Conservation (phyloP, 75 land plant species). For the Ceratopteris richardii region DNA sequence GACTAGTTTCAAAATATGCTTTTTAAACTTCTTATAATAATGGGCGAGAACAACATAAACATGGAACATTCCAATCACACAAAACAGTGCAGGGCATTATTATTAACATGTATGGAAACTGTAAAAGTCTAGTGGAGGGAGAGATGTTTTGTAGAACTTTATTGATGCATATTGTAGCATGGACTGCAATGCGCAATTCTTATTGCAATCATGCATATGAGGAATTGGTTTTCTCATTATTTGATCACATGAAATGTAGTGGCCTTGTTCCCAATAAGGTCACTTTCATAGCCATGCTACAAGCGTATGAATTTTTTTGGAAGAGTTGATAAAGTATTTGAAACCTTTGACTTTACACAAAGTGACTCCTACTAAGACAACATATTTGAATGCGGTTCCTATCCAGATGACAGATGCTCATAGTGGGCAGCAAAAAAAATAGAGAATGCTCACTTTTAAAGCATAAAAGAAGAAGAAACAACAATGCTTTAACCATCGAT, state of each 20-base stretch:
- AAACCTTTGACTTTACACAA: conserved; percentile 9
- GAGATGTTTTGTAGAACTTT: not conserved
- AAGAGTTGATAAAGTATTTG: conserved; percentile 6
- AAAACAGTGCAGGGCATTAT: too few relatives aligned
- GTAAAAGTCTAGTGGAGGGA: not conserved
- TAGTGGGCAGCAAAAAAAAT: too few relatives aligned
- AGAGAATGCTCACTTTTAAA: too few relatives aligned
- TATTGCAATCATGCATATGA: conserved; percentile 11
- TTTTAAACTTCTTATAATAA: too few relatives aligned
- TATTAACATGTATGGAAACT: conserved; percentile 10
- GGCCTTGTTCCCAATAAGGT: conserved; percentile 7
- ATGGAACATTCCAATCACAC: too few relatives aligned
- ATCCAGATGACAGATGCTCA: conserved; percentile 4
- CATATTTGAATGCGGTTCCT: conserved; percentile 7
- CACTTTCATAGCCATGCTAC: conserved; percentile 5
- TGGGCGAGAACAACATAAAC: too few relatives aligned
- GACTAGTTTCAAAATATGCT: too few relatives aligned
- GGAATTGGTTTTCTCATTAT: not conserved
- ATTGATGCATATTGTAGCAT: conserved; percentile 2
- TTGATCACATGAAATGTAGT: conserved; percentile 4
- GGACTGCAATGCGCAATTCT: conserved; percentile 17
- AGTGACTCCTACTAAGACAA: conserved; percentile 11
- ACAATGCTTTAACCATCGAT: too few relatives aligned
- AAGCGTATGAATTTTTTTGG: conserved; percentile 14
- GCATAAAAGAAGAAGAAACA: too few relatives aligned